Evolutionary conservation across 2,329 filamentous ascomycete species (phyloP).

Genomic region (Volutella citrinella): DNA sequence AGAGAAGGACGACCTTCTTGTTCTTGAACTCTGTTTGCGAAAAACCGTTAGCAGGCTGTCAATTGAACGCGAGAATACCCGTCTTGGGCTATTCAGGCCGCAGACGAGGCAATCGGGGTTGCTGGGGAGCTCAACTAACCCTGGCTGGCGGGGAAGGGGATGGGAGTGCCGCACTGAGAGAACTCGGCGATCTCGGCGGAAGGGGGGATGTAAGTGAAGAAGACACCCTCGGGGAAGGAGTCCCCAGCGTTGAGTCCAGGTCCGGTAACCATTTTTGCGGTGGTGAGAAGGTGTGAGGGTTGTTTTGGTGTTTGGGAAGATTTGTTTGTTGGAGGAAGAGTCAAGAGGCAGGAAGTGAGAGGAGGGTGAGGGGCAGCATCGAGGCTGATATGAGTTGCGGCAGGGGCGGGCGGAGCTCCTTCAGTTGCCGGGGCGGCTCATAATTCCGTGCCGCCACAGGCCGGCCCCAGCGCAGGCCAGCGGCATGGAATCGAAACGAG

Average conservation of each 20-base stretch:
- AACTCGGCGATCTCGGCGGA: slow-evolving; percentile 65
- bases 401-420: no score
- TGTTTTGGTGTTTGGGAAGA: slow-evolving; percentile 4
- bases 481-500: no score
- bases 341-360: not conserved
- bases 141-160: slow-evolving; percentile 76
- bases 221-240: slow-evolving; percentile 74
- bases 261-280: slow-evolving; percentile 32
- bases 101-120: no score
- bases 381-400: not conserved
- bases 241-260: slow-evolving; percentile 76
- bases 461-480: no score
- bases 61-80: no score
- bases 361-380: not conserved
- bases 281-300: slow-evolving; percentile 1
- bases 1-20: slow-evolving; percentile 56
- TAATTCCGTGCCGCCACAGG: no score
- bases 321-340: slow-evolving; percentile 1
- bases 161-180: slow-evolving; percentile 73
- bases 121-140: slow-evolving; percentile 37
- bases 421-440: no score
- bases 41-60: slow-evolving; percentile 7
- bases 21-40: slow-evolving; percentile 47
- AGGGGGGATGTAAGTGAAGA: slow-evolving; percentile 83
- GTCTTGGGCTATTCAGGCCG: no score